Evolutionary conservation across 371 early-diverging fungal species (phyloP).

Genomic region (Batrachochytrium dendrobatidis): DNA sequence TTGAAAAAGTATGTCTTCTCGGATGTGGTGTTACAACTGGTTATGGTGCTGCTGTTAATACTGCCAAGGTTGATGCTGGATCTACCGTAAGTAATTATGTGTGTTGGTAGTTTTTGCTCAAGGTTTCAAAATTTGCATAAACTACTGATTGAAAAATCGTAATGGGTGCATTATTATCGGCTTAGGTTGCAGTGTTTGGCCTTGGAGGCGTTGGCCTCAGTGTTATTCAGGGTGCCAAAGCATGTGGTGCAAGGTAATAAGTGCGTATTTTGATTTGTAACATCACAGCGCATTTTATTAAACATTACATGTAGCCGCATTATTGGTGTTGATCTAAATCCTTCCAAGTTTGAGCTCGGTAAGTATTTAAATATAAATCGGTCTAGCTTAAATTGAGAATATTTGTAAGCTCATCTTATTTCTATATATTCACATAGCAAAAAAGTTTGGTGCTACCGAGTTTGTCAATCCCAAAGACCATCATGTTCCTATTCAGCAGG

Average conservation of each 20-base stretch:
- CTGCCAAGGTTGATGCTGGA: constrained; percentile 80
- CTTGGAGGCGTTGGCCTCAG: constrained; percentile 91
- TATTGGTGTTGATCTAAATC: constrained; percentile 86
- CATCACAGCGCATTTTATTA: background rate
- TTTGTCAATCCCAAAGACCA: constrained; percentile 81
- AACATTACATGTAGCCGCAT: constrained; percentile 47
- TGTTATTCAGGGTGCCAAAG: constrained; percentile 80
- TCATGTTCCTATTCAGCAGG: constrained; percentile 47
- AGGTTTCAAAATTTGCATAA: no score
- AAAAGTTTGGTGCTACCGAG: constrained; percentile 86
- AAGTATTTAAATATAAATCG: background rate
- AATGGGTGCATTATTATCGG: background rate
- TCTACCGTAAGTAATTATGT: constrained; percentile 37
- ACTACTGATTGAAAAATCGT: background rate
- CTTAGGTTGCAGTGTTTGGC: constrained; percentile 77
- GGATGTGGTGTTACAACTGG: constrained; percentile 96
- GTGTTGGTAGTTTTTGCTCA: no score
- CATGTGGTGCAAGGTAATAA: constrained; percentile 52
- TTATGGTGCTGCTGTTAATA: constrained; percentile 88
- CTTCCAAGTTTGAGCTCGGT: constrained; percentile 51
- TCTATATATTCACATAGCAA: constrained; percentile 44
- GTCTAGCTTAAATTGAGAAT: constrained; percentile 20
- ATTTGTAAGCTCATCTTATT: no score
- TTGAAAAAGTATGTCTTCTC: constrained; percentile 80
- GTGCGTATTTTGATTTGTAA: background rate